Evolutionary conservation across 2,329 filamentous ascomycete species (phyloP).

Genomic region (Xylariomycetidae sp.): DNA sequence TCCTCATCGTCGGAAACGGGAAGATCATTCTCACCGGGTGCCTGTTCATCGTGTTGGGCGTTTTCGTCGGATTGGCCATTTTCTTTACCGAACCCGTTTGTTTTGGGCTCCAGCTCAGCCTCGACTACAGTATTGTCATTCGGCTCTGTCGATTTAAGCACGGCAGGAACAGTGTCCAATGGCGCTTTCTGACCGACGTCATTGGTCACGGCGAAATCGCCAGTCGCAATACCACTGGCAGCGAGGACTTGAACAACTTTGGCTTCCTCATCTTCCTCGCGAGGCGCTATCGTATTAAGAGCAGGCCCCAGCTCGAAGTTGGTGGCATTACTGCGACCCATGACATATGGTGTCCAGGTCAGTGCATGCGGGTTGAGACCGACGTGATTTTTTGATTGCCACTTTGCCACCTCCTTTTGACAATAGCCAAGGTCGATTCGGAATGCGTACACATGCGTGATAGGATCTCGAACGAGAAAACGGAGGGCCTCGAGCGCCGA

Average conservation of each 20-base stretch:
- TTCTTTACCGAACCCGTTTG: conserved; percentile 22
- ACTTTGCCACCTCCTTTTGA: conserved; percentile 80
- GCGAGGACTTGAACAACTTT: conserved; percentile 30
- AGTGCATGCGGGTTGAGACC: conserved; percentile 75
- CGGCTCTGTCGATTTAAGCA: conserved; percentile 37
- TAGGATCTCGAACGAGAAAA: conserved; percentile 82
- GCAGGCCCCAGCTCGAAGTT: conserved; percentile 79
- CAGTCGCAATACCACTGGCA: conserved; percentile 26
- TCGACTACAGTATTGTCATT: conserved; percentile 25
- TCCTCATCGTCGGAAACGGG: conserved; percentile 25
- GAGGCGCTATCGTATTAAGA: conserved; percentile 79
- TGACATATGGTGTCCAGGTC: conserved; percentile 95
- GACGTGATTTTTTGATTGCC: conserved; percentile 84
- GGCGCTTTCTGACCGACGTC: conserved; percentile 25
- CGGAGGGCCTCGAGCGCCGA: conserved; percentile 87
- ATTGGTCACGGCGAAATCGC: conserved; percentile 22
- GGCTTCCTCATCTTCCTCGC: conserved; percentile 64
- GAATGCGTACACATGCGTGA: conserved; percentile 84
- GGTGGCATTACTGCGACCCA: conserved; percentile 79
- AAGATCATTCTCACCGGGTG: conserved; percentile 13
- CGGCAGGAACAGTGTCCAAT: conserved; percentile 18
- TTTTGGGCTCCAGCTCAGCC: conserved; percentile 13
- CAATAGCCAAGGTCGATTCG: conserved; percentile 83
- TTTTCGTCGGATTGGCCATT: conserved; percentile 15
- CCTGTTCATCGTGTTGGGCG: conserved; percentile 10